Evolutionary conservation across 306 rosid species (phyloP), one percentile per base, ranked within the genome.

Genomic region (Acacia acuminata): DNA sequence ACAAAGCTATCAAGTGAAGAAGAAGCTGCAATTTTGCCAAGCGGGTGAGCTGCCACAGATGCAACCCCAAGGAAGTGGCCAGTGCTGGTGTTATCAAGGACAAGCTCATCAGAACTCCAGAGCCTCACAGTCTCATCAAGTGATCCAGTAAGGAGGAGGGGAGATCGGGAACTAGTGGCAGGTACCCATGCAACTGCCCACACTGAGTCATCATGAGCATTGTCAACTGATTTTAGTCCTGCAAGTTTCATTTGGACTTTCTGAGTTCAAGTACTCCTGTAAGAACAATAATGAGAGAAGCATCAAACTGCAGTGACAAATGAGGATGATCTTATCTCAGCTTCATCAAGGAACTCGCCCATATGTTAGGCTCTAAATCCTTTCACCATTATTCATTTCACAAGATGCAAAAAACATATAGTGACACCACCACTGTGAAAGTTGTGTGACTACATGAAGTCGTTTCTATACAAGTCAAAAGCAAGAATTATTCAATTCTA

Each of bases 111-210:
- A 24, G 91, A 77, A 55, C 83, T 85, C 95, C 95, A 91, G 3
- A 96, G 73, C 87, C 89, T 86, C n/a, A 96, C 98, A 6, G 98
- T 89, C 88, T 96, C 99, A 81, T 96, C 99, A 17, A 96, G 96
- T 0, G 99, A 92, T 16, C 99, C 99, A 27, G 99, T 95, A 16
- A 95, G 89, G n/a, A 95, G 85, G 40, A 95, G 80, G 36, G 99
- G 88, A 2, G 96, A 85, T 55, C 97, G 89, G 75, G 82, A 70
- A 2, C 88, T 97, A 34, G 99, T 92, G 30, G 91, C 92, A 32
- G 99, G 98, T 0, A 89, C 96, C 99, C 99, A 95, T 19, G 98
- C 90, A 7, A 88, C 96, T 2, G 98, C 94, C 99, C 98, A 95
- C 8, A 95, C 94, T 4, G 99, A 95, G 82, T 95, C 99, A 7